A percentile compares a stretch with the other conserved stretches of the same genome.
Evolutionary conservation across 2,329 filamentous ascomycete species (phyloP).

Genomic region (Exophiala oligosperma): DNA sequence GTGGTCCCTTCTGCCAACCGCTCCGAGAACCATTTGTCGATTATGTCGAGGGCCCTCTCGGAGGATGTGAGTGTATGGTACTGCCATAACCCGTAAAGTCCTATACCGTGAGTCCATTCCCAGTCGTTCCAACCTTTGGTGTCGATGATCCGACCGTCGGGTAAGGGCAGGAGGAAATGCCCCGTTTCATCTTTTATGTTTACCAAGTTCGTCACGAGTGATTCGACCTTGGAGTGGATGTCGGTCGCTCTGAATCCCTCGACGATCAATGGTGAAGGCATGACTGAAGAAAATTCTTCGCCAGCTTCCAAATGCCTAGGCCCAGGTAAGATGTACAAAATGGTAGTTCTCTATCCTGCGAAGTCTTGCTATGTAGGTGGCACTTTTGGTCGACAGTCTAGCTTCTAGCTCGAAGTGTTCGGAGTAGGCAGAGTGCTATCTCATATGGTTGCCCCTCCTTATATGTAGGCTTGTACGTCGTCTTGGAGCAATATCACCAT

Average conservation of each 20-base stretch:
- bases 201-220: slow-evolving; percentile 71
- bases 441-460: too few species aligned
- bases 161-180: slow-evolving; percentile 69
- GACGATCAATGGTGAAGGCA: slow-evolving; percentile 22
- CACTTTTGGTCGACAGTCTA: too few species aligned
- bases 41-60: slow-evolving; percentile 60
- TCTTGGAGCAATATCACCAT: too few species aligned
- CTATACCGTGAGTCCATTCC: slow-evolving; percentile 75
- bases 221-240: slow-evolving; percentile 59
- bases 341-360: too few species aligned
- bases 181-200: slow-evolving; percentile 76
- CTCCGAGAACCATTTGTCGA: slow-evolving; percentile 70
- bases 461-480: too few species aligned
- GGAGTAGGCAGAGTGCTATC: too few species aligned
- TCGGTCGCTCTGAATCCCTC: slow-evolving; percentile 28
- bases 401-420: too few species aligned
- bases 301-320: too few species aligned
- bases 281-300: neutral
- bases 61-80: slow-evolving; percentile 74
- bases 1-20: slow-evolving; percentile 71
- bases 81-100: slow-evolving; percentile 78
- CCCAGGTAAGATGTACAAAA: too few species aligned
- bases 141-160: slow-evolving; percentile 74
- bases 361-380: too few species aligned
- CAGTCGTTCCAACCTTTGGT: slow-evolving; percentile 77